Evolutionary conservation across 2,329 filamentous ascomycete genomes (phyloP).

Genomic region (Aspergillus sergii): DNA sequence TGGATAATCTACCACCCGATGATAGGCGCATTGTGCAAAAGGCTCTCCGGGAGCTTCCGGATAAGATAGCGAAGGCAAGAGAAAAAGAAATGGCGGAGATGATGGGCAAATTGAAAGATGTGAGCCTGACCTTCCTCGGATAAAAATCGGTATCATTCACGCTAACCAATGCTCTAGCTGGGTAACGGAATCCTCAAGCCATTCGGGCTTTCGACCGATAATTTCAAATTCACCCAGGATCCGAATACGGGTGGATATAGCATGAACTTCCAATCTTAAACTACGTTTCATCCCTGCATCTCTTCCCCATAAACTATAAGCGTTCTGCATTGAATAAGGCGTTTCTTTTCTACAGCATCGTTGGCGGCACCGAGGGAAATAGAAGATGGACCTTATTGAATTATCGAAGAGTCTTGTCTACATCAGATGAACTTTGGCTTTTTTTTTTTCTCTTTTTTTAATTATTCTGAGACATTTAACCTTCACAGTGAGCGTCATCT

Average conservation of each 20-base stretch:
- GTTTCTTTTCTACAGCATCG: neutral
- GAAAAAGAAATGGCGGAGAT: slow-evolving; percentile 91
- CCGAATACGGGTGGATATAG: slow-evolving; percentile 88
- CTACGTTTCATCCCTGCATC: neutral
- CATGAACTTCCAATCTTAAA: slow-evolving; percentile 72
- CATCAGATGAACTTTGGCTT: neutral
- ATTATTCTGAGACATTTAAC: neutral
- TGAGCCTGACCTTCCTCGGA: slow-evolving; percentile 41
- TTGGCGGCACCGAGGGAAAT: neutral
- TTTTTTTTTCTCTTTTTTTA: neutral
- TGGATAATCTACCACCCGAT: slow-evolving; percentile 61
- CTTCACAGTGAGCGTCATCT: neutral
- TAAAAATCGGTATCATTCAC: neutral
- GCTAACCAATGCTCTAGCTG: slow-evolving; percentile 50
- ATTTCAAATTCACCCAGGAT: slow-evolving; percentile 92
- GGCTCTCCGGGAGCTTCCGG: slow-evolving; percentile 68
- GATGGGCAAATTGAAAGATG: slow-evolving; percentile 92
- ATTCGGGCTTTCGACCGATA: slow-evolving; percentile 90
- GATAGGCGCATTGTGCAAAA: slow-evolving; percentile 70
- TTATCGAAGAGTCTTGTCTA: neutral
- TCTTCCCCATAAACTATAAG: neutral
- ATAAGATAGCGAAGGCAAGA: slow-evolving; percentile 73
- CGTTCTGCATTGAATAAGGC: neutral
- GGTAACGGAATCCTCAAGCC: slow-evolving; percentile 91
- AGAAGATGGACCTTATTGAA: neutral